Evolutionary conservation across 768 basidiomycete species (phyloP), one percentile per base, ranked within the genome.

Genomic region (Boletus huronensis): DNA sequence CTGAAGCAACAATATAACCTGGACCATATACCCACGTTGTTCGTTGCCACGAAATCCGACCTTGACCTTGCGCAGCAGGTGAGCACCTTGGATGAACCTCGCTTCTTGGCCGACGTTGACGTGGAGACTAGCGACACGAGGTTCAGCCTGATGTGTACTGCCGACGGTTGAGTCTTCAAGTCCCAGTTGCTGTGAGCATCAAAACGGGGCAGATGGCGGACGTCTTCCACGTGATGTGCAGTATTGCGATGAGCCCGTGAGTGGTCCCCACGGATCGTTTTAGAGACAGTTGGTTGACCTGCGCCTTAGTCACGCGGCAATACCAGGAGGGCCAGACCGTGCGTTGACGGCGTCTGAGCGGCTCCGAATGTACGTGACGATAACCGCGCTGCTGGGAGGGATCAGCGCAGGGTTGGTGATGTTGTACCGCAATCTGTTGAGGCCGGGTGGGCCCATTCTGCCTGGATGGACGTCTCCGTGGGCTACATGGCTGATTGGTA

Each of bases 31-130:
- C 95, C 96, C 25, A 94, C 91, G 11, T 74, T 98, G 35, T 98
- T 98, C 70, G 94, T 99, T 25, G 96, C 96, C n/a, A 98, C 96
- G 36, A 99, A 99, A 74, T 95, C 93, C 6, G 96, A 99, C 70
- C 82, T 97, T 26, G 96, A 99, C 71, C 84, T 99, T 47, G 96
- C 96, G 11, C 82, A 95, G 62, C 96, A 97, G 82, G 92, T 88
- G 53, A 58, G 78, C 53, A 26, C 25, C 44, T 52, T 36, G 29
- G 43, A 43, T 43, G 55, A 51, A 35, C 21, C 10, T 40, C 19
- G 35, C 41, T 26, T 50, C 19, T 39, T 32, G 45, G 29, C 11
- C 32, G n/a, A 58, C 48, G 26, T 28, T 55, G 44, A 53, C 48
- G 54, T 19, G 58, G 53, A 54, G 53, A 19, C 66, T 25, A 97